Percentiles rank a stretch among this genome's conserved stretches.
Conservation (phyloP, 2,329 filamentous ascomycete genomes). For the Aspergillus sp. region DNA sequence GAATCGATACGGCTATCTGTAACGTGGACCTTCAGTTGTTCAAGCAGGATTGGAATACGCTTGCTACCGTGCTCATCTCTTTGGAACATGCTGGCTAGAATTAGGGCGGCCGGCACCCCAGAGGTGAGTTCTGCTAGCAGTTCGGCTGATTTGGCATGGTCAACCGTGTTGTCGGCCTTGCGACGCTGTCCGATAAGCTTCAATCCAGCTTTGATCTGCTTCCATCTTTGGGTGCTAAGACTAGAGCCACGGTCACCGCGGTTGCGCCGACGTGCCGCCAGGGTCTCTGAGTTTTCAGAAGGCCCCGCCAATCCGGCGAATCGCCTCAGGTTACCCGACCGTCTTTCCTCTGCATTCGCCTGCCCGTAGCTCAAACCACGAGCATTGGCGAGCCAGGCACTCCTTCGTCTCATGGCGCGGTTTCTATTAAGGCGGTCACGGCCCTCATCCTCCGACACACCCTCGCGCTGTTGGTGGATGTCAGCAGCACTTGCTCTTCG, state of each 20-base stretch:
- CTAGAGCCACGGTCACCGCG: slow-evolving; percentile 62
- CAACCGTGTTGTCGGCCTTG: slow-evolving; percentile 76
- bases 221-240: slow-evolving; percentile 75
- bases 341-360: slow-evolving; percentile 44
- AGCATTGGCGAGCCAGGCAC: slow-evolving; percentile 47
- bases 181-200: slow-evolving; percentile 69
- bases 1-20: slow-evolving; percentile 68
- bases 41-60: slow-evolving; percentile 86
- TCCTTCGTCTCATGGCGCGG: slow-evolving; percentile 53
- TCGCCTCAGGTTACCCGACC: slow-evolving; percentile 58
- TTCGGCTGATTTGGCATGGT: slow-evolving; percentile 92
- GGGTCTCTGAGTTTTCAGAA: slow-evolving; percentile 57
- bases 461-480: slow-evolving; percentile 51
- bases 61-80: slow-evolving; percentile 93
- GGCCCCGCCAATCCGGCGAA: slow-evolving; percentile 58
- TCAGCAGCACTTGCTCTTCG: slow-evolving; percentile 63
- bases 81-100: slow-evolving; percentile 96
- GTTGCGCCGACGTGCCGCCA: slow-evolving; percentile 47
- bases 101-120: slow-evolving; percentile 84
- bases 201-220: slow-evolving; percentile 82
- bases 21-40: slow-evolving; percentile 85
- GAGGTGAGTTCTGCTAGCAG: slow-evolving; percentile 91
- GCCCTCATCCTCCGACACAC: slow-evolving; percentile 69
- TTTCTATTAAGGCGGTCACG: slow-evolving; percentile 54
- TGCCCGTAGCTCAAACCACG: slow-evolving; percentile 45